Evolutionary conservation across 148 eudicot species (phyloP), one percentile per base, ranked within the genome.

Genomic region (Nyssa sinensis): DNA sequence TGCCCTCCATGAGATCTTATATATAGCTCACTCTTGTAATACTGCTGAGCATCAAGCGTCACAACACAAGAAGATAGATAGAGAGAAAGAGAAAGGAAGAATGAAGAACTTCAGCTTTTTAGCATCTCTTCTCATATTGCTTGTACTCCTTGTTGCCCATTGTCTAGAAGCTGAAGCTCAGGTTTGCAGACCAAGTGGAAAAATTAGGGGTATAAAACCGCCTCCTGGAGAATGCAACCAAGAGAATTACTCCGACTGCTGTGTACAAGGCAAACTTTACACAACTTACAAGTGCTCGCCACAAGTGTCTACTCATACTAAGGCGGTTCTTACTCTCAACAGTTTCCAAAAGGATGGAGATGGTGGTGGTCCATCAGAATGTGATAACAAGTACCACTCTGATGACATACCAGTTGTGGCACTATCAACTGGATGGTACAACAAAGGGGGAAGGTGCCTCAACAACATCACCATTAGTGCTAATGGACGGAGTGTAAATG

Each of bases 201-300:
- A 51, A 11, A 27, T 79, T 8, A 63, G 17, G 4, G 86, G 73
- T 25, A 76, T 1, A 28, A 76, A 41, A 3, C 74, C 80, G 0
- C 81, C 84, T 0, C 77, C 75, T 0, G 82, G 72, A 23, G 51
- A 67, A 67, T 82, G 85, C 74, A 79, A 82, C 74, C 28, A 67
- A 0, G 51, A 76, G 19, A 77, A 77, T 27, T 28, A 71, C 31
- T 78, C 82, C 1, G 72, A 78, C 21, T 78, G 82, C 21, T 78
- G 79, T 32, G 27, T 24, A 7, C 58, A 28, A 57, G 85, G 85
- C 39, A 29, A 68, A 27, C 35, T 49, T 16, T 82, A 82, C 74
- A 33, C 73, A 44, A 65, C 78, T 7, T 81, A 68, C 75, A 68
- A 47, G 13, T 81, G 84, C 53, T 77, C 84, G 2, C 79, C 82